A percentile compares a stretch with the other conserved stretches of the same genome.
These are phyloP conservation scores for Myxozyma sirexii DNA, from an alignment of 805 yeast species.

Conservation along the genomic window DNA sequence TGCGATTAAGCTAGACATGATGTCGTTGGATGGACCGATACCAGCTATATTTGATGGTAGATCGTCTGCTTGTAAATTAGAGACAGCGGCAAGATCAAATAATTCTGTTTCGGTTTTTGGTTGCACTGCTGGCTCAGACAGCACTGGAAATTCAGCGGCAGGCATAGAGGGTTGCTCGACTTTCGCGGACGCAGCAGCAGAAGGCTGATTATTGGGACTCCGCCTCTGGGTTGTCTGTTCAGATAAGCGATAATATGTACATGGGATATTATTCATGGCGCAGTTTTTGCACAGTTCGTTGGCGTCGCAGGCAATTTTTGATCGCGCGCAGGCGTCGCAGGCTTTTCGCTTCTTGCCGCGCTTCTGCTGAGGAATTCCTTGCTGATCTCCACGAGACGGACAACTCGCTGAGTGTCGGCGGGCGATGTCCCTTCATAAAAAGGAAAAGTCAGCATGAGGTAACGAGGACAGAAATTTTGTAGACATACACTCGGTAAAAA, in stretches of 20 bases:
- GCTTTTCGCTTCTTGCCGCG: slow-evolving; percentile 21
- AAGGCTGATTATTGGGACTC: background rate
- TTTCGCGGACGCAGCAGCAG: background rate
- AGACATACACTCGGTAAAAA: slow-evolving; percentile 10
- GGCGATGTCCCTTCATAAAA: slow-evolving; percentile 7
- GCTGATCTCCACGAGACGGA: slow-evolving; percentile 7
- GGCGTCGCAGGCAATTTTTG: slow-evolving; percentile 19
- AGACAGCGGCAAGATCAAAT: background rate
- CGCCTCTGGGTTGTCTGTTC: background rate
- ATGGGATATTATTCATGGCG: background rate
- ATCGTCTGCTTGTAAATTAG: background rate
- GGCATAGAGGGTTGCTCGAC: background rate
- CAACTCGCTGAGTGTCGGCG: slow-evolving; percentile 16
- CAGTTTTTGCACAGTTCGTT: slow-evolving; percentile 7
- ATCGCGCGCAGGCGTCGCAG: slow-evolving; percentile 21
- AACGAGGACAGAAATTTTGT: too few species aligned
- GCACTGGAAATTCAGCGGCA: too few species aligned
- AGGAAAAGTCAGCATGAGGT: background rate
- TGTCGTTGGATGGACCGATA: background rate
- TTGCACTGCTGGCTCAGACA: background rate
- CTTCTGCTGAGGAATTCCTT: slow-evolving; percentile 1
- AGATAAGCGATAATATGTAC: slow-evolving; percentile 7
- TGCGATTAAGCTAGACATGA: background rate
- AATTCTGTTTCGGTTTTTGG: background rate
- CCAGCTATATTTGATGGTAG: background rate